Evolutionary conservation across 2,329 filamentous ascomycete species (phyloP), one percentile per base, ranked within the genome.

Genomic region (Zymoseptoria brevis): DNA sequence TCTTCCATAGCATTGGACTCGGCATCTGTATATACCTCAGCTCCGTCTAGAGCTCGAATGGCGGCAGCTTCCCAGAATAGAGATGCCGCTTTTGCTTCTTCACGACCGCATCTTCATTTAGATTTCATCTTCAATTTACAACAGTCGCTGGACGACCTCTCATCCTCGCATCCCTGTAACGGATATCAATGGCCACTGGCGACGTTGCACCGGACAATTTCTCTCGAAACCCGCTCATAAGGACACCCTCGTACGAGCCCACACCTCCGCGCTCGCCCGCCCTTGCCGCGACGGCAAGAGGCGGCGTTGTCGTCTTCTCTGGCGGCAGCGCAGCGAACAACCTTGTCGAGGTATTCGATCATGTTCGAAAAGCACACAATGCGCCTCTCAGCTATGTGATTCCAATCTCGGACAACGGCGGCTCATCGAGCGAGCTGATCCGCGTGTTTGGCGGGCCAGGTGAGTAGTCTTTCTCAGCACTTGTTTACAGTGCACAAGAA

Each of bases 321-420:
- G 64, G 64, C 35, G 64, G 64, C 11, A 80, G 90, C 66, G 93
- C 92, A n/a, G 91, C 93, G 5, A 97, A 96, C 72, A 95, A 83
- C 69, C 82, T 96, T 4, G 93, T 96, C 49, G 93, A 96, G 72
- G 89, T 96, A 9, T 96, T 96, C 75, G 87, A 80, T 60, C 74
- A 76, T 21, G 75, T 84, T 4, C 74, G 77, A 26, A 75, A 85
- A 62, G 86, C 81, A 66, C 88, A 87, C 62, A 75, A 81, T 49
- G 88, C 87, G 69, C 78, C 81, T 2, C 76, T 95, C 50, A 90
- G 84, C 75, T 95, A 96, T 73, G 85, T 96, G 60, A 96, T 97
- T 56, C 93, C 93, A 41, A 96, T 96, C 72, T 94, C 89, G 65
- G 93, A 97, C 76, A 97, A 97, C 75, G 93, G 93, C 54, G 93